Base-by-base conservation (phyloP, 1,284 basidiomycete species). In the Neotropicomus parvogracilis region DNA sequence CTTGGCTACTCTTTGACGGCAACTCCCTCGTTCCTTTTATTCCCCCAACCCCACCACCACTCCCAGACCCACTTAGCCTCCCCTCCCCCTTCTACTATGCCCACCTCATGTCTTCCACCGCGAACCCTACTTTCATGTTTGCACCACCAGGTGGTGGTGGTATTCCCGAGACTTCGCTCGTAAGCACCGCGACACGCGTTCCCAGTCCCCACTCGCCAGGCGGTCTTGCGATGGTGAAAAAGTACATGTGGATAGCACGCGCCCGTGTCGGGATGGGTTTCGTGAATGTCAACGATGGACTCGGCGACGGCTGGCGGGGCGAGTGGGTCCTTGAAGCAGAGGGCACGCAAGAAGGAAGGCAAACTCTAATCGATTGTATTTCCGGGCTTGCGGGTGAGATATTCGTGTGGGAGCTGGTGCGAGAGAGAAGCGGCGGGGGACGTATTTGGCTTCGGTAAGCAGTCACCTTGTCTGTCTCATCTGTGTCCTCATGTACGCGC, bases 241-340 rank as follows among this genome's bases (percentile, higher is more conserved):
- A 75, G 56, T 79, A 76, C 58, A 72, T 74, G 54, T 88, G 85
- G 85, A 72, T 79, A 12, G 82, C 78, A 34, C 70, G 75, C 20
- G 67, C 63, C 1, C 83, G 39, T 62, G 69, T 55, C 53, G 76
- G 54, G 57, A 67, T 54, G 69, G 70, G 54, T 67, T 72, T 50
- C 64, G 58, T 49, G 56, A 62, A 56, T 57, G 56, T 57, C 54
- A 64, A 64, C 44, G 63, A 66, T 44, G 71, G 68, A 29, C 69
- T 85, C 29, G 83, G 82, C 11, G 73, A 77, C 19, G 85, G 83
- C 1, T 89, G 85, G 85, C 70, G 75, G 33, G 82, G 83, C 2
- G 83, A 86, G 54, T 89, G 85, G 86, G 70, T 86, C 21, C 69
- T 89, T 20, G 84, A 88, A 63, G 80, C 77, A 3, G 83, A 86